These are phyloP conservation scores for Agaricus blazei DNA, from an alignment of 768 basidiomycete species.

Conservation along the genomic window DNA sequence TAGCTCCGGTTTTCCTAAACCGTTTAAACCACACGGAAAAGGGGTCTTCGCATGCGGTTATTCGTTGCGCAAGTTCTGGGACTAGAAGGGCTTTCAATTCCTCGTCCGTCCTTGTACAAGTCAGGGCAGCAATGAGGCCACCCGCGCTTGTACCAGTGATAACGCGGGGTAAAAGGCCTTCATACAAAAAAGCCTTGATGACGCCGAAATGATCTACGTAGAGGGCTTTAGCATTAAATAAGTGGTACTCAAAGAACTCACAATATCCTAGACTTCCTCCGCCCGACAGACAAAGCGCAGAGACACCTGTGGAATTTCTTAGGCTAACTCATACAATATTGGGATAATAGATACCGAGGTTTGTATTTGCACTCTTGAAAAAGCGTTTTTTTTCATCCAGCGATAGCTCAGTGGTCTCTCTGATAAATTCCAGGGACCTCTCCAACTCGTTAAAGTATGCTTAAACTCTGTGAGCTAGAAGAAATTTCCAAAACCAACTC, in stretches of 20 bases:
- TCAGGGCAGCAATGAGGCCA: conserved; percentile 69
- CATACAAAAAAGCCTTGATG: conserved; percentile 87
- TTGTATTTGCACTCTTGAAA: conserved; percentile 85
- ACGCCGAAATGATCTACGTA: conserved; percentile 80
- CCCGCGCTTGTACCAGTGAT: conserved; percentile 95
- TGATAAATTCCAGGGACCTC: conserved; percentile 67
- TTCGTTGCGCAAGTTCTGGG: conserved; percentile 78
- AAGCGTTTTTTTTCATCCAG: conserved; percentile 89
- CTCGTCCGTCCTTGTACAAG: conserved; percentile 84
- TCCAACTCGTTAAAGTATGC: conserved; percentile 82
- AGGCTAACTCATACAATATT: not conserved
- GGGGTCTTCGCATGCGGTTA: conserved; percentile 80
- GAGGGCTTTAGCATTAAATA: not conserved
- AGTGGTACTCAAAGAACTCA: conserved; percentile 26
- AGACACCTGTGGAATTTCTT: conserved; percentile 37
- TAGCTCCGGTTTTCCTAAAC: conserved; percentile 84
- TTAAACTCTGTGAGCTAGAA: conserved; percentile 23
- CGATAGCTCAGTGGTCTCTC: conserved; percentile 66
- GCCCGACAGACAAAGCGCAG: conserved; percentile 92
- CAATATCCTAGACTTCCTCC: conserved; percentile 96
- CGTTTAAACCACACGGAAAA: conserved; percentile 65
- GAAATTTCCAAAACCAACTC: not conserved
- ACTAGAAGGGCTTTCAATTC: conserved; percentile 76
- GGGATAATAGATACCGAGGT: conserved; percentile 50
- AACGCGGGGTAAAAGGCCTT: conserved; percentile 81